Percentiles rank a stretch among this genome's conserved stretches.
Conservation (phyloP, 2,329 filamentous ascomycete genomes). For the Penicillium sp. region DNA sequence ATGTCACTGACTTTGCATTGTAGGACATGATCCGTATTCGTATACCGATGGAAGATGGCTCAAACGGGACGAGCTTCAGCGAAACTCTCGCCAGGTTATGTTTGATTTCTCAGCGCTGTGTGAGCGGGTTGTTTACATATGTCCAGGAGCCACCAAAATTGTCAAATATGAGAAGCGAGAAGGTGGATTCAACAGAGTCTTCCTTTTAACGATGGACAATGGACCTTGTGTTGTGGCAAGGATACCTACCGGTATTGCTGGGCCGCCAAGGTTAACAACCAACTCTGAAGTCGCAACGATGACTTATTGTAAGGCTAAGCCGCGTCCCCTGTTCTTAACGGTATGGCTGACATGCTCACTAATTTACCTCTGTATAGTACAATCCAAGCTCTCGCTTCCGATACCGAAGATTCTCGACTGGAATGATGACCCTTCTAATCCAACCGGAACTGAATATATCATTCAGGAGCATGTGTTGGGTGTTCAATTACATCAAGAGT, state of each 20-base stretch:
- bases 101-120: conserved; percentile 45
- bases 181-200: conserved; percentile 46
- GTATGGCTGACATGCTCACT: conserved; percentile 7
- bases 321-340: conserved; percentile 12
- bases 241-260: conserved; percentile 41
- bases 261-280: conserved; percentile 38
- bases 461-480: conserved; percentile 39
- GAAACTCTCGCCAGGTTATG: conserved; percentile 35
- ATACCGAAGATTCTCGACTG: conserved; percentile 27
- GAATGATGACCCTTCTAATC: conserved; percentile 28
- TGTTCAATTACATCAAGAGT: conserved; percentile 32
- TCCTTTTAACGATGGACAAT: conserved; percentile 44
- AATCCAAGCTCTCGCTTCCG: conserved; percentile 23
- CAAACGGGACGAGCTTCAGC: conserved; percentile 38
- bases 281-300: conserved; percentile 49
- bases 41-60: conserved; percentile 42
- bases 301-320: conserved; percentile 36
- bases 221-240: conserved; percentile 40
- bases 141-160: conserved; percentile 37
- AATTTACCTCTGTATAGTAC: conserved; percentile 15
- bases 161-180: conserved; percentile 43
- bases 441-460: conserved; percentile 40
- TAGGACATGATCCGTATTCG: conserved; percentile 26
- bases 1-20: no score
- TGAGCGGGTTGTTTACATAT: conserved; percentile 34